A percentile compares a stretch with the other conserved stretches of the same genome.
phyloP scores from a whole-genome alignment of 1,284 basidiomycete species.

The Somion occarium region DNA sequence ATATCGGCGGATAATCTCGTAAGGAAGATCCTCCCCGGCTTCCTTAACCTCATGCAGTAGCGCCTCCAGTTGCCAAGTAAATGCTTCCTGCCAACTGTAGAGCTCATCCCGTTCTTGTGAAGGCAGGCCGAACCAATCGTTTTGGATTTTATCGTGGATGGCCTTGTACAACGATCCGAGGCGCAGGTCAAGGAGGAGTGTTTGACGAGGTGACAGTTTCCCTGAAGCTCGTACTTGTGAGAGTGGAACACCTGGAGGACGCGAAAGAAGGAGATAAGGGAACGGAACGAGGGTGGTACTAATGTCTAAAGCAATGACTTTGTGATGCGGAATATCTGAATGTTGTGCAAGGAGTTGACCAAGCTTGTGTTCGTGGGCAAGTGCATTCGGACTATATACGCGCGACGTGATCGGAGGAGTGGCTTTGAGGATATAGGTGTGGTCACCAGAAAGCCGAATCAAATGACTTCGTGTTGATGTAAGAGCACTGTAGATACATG shows the following conservation, averaged over 20 bases:
- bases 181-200: slow-evolving; percentile 46
- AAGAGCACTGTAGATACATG: slow-evolving; percentile 17
- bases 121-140: slow-evolving; percentile 68
- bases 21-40: slow-evolving; percentile 29
- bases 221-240: slow-evolving; percentile 31
- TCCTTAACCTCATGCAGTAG: slow-evolving; percentile 34
- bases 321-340: slow-evolving; percentile 23
- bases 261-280: slow-evolving; percentile 25
- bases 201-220: slow-evolving; percentile 37
- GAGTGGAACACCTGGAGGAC: slow-evolving; percentile 26
- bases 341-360: slow-evolving; percentile 18
- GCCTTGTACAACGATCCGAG: slow-evolving; percentile 54
- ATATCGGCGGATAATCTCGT: slow-evolving; percentile 40
- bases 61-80: slow-evolving; percentile 52
- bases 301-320: slow-evolving; percentile 17
- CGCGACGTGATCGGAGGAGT: slow-evolving; percentile 10
- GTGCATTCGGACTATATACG: slow-evolving; percentile 22
- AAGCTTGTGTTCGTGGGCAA: slow-evolving; percentile 24
- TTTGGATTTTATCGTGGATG: slow-evolving; percentile 58
- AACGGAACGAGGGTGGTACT: slow-evolving; percentile 19
- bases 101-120: slow-evolving; percentile 31
- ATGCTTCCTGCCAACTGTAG: slow-evolving; percentile 72
- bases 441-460: slow-evolving; percentile 14
- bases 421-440: slow-evolving; percentile 20
- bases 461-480: slow-evolving; percentile 16